These are phyloP conservation scores for Dryas integrifolia DNA, from an alignment of 331 rosid species.

Conservation along the genomic window DNA sequence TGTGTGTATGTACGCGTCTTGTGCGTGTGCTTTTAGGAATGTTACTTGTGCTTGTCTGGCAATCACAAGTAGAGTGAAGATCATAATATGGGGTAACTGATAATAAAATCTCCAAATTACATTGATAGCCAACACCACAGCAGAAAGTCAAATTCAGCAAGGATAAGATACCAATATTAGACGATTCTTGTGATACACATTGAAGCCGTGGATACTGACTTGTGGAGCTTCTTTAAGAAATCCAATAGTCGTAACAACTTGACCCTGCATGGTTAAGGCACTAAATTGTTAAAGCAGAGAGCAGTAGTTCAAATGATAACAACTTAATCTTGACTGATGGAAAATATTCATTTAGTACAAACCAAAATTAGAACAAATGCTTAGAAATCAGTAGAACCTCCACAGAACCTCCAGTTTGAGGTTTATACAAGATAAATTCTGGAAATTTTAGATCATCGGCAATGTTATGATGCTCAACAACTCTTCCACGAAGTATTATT, in stretches of 20 bases:
- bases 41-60: not conserved
- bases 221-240: constrained; percentile 84
- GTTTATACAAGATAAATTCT: constrained; percentile 60
- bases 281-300: constrained; percentile 10
- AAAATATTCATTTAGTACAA: not conserved
- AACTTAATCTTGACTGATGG: not conserved
- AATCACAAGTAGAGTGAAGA: not conserved
- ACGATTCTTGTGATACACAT: constrained; percentile 83
- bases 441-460: constrained; percentile 64
- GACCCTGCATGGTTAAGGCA: constrained; percentile 47
- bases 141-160: not conserved
- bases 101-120: not conserved
- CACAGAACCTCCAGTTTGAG: constrained; percentile 44
- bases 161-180: constrained; percentile 51
- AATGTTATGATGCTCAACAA: constrained; percentile 63
- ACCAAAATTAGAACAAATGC: not conserved
- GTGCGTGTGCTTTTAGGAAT: not conserved
- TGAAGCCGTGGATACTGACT: constrained; percentile 68
- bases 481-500: constrained; percentile 61
- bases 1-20: not conserved
- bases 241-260: constrained; percentile 70
- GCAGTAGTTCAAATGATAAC: constrained; percentile 7
- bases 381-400: constrained; percentile 48
- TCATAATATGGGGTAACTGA: not conserved
- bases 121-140: not conserved